Evolutionary conservation across 148 eudicot species (phyloP).

Genomic region (Tetragonia tetragonoides): DNA sequence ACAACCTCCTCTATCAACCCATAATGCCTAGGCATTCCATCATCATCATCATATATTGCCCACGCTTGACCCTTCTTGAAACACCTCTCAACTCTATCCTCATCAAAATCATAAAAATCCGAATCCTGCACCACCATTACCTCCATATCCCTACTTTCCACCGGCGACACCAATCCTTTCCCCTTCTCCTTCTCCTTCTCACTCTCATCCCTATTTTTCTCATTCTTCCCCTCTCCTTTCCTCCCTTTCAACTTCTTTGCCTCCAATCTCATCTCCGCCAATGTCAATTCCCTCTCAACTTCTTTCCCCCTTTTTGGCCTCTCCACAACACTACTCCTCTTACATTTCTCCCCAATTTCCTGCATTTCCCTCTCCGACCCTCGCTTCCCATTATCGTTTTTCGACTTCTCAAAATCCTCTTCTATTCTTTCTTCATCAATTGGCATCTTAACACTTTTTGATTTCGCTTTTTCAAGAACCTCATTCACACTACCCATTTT

Average conservation of each 20-base stretch:
- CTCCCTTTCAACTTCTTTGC: slow-evolving; percentile 38
- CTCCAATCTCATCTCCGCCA: slow-evolving; percentile 57
- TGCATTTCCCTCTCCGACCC: neutral
- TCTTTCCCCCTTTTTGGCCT: neutral
- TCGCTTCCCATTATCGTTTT: slow-evolving; percentile 2
- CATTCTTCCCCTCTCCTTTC: slow-evolving; percentile 29
- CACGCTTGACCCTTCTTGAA: slow-evolving; percentile 87
- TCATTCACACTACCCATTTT: slow-evolving; percentile 41
- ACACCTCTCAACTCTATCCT: slow-evolving; percentile 69
- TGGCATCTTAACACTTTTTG: slow-evolving; percentile 20
- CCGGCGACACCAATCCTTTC: slow-evolving; percentile 13
- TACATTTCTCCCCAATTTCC: neutral
- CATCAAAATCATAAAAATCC: slow-evolving; percentile 82
- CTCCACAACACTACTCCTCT: neutral
- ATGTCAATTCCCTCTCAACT: slow-evolving; percentile 29
- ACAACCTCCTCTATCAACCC: slow-evolving; percentile 71
- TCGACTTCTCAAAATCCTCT: slow-evolving; percentile 6
- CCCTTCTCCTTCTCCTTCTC: slow-evolving; percentile 32
- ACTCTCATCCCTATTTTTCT: slow-evolving; percentile 23
- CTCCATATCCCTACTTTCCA: slow-evolving; percentile 42
- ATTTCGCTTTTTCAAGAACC: slow-evolving; percentile 32
- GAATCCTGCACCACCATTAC: slow-evolving; percentile 78
- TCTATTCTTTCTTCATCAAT: slow-evolving; percentile 13
- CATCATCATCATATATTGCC: slow-evolving; percentile 86
- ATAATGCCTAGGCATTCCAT: slow-evolving; percentile 94